These are phyloP conservation scores for Phytophthora melonis DNA, from an alignment of 352 stramenopile species.

Conservation along the genomic window DNA sequence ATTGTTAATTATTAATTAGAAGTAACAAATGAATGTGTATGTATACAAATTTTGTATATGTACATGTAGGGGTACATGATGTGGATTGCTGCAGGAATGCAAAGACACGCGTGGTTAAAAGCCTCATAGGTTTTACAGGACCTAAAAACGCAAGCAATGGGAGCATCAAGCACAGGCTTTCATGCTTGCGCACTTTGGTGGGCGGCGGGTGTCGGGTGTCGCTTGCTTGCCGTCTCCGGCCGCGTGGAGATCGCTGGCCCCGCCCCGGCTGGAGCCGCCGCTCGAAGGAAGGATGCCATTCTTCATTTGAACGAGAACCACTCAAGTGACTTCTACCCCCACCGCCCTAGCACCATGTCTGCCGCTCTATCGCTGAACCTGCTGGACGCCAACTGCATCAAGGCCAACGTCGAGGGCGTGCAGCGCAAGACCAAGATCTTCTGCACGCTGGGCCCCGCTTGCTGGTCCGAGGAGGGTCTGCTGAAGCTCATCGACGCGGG, in stretches of 20 bases:
- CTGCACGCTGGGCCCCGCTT: conserved; percentile 87
- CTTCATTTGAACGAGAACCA: conserved; percentile 16
- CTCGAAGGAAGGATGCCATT: neutral
- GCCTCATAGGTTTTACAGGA: no score
- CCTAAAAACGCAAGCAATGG: no score
- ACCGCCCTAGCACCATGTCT: conserved; percentile 13
- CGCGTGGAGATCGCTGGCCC: neutral
- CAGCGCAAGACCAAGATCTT: conserved; percentile 87
- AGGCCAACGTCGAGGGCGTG: conserved; percentile 34
- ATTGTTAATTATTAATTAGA: no score
- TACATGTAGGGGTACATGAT: no score
- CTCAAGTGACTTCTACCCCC: conserved; percentile 14
- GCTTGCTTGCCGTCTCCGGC: neutral
- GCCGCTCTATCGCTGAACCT: conserved; percentile 23
- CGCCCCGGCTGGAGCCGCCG: neutral
- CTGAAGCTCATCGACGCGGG: conserved; percentile 85
- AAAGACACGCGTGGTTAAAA: no score
- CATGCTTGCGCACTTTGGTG: no score
- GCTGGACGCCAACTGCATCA: conserved; percentile 24
- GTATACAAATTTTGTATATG: no score
- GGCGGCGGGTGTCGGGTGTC: no score
- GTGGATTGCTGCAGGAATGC: no score
- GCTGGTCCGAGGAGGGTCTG: conserved; percentile 94
- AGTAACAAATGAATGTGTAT: no score
- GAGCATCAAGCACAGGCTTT: no score